Percentiles rank a stretch among this genome's conserved stretches.
phyloP scores from a whole-genome alignment of 495 filamentous ascomycete species.

The Xylaria grammica region DNA sequence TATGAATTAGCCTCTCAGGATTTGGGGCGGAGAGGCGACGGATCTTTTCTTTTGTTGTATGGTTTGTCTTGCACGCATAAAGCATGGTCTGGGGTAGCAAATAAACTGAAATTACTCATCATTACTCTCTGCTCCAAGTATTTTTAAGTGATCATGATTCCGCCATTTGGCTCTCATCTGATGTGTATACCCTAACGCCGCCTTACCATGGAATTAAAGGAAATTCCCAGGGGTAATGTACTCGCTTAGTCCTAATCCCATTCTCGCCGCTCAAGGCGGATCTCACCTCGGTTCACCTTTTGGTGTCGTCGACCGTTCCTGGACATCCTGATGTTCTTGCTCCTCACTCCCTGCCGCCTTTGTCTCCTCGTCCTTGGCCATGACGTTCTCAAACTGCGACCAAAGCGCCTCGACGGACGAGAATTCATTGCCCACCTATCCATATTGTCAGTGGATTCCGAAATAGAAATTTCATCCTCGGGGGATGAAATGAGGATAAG shows the following conservation, averaged over 20 bases:
- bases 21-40: conserved; percentile 19
- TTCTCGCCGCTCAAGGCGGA: no score
- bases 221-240: conserved; percentile 23
- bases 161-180: background rate
- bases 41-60: conserved; percentile 26
- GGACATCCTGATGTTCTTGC: conserved; percentile 31
- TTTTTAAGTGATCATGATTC: background rate
- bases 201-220: background rate
- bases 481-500: background rate
- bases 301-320: conserved; percentile 22
- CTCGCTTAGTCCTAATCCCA: no score
- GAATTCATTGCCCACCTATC: conserved; percentile 93
- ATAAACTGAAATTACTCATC: conserved; percentile 35
- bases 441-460: background rate
- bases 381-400: conserved; percentile 96
- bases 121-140: background rate
- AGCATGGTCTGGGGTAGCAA: conserved; percentile 41
- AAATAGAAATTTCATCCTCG: no score
- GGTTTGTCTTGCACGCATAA: conserved; percentile 28
- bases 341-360: conserved; percentile 47
- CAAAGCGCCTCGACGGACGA: conserved; percentile 94
- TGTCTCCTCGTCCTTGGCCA: conserved; percentile 73
- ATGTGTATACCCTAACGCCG: conserved; percentile 12
- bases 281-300: conserved; percentile 17
- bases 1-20: conserved; percentile 34